Evolutionary conservation across 2,329 filamentous ascomycete genomes (phyloP).

Genomic region (Samsoniella hepiali): DNA sequence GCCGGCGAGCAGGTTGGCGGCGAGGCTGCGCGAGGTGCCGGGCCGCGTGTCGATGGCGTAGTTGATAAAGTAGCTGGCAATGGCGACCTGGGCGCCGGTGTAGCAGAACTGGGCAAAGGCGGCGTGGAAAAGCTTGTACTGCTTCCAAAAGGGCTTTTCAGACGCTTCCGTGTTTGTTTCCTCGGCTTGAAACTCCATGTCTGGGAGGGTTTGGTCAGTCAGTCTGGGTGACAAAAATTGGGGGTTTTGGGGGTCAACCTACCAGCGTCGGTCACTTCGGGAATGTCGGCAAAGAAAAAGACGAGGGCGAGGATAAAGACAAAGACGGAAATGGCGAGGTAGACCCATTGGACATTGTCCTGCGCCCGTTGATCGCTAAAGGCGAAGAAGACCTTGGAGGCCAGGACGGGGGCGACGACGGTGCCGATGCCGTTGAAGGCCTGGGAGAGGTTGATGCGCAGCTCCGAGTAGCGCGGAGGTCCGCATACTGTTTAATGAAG

Average conservation of each 20-base stretch:
- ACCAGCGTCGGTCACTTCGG: slow-evolving; percentile 61
- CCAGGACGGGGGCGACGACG: slow-evolving; percentile 68
- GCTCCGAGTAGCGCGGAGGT: slow-evolving; percentile 67
- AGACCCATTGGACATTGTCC: slow-evolving; percentile 72
- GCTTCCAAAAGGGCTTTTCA: slow-evolving; percentile 63
- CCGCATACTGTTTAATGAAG: slow-evolving; percentile 36
- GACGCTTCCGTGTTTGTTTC: slow-evolving; percentile 52
- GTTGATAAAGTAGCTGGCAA: slow-evolving; percentile 70
- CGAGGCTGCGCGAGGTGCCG: slow-evolving; percentile 47
- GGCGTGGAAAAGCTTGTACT: slow-evolving; percentile 74
- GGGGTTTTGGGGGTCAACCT: slow-evolving; percentile 17
- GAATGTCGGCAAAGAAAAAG: slow-evolving; percentile 66
- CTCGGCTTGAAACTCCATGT: slow-evolving; percentile 61
- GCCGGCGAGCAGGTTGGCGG: slow-evolving; percentile 67
- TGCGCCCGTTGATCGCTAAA: slow-evolving; percentile 55
- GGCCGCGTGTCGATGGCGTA: slow-evolving; percentile 61
- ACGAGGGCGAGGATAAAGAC: slow-evolving; percentile 62
- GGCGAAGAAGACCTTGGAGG: slow-evolving; percentile 70
- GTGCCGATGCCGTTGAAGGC: slow-evolving; percentile 75
- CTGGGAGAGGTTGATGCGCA: slow-evolving; percentile 74
- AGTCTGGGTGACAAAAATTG: neutral
- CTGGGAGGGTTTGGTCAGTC: slow-evolving; percentile 34
- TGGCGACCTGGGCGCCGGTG: slow-evolving; percentile 66
- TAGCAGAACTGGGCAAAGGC: slow-evolving; percentile 77
- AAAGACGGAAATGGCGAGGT: slow-evolving; percentile 69